Base-by-base conservation (phyloP, 805 yeast species). In the Candida yuanshanica region DNA sequence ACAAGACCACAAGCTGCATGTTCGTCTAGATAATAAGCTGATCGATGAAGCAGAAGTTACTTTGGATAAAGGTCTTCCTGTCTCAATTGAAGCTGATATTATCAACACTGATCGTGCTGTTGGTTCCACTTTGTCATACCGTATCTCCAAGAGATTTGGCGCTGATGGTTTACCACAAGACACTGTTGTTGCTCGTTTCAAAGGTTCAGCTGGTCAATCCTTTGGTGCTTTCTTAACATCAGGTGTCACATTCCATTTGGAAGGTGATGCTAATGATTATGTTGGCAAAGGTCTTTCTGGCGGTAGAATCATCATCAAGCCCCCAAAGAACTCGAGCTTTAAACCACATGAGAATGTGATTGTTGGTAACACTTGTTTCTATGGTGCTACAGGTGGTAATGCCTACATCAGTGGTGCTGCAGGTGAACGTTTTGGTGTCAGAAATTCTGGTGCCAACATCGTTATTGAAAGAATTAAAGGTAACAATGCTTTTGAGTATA, bases 401-500 rank as follows among this genome's bases (percentile, higher is more conserved):
- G 95, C 96, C 8, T 91, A 86, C 66, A 82, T 91, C 65, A 76
- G 96, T 52, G 99, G 99, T 75, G 80, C 90, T 64, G 98, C 96
- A 32, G 98, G 99, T 49, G 99, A 91, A 72, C 81, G 99, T 66
- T 91, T 91, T 64, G 96, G 95, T 16, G 99, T 91, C 45, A 85
- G 99, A 72, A 91, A 91, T 76, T 93, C 98, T 23, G 99, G 99
- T 65, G 98, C 98, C 33, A 83, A 83, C 42, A 93, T 95, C 49
- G 97, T 93, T 47, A 89, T 88, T 51, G 99, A 91, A 67, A 96
- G 96, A 59, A 60, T 68, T 44, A 82, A 86, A 49, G 99, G 99
- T 70, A 96, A 91, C 64, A 97, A 91, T 64, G 99, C 99, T 39
- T 91, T 97, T 70, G 99, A 91, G 69, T 91, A 91, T 69, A 91